phyloP scores from a whole-genome alignment of 495 filamentous ascomycete genomes.

The Talaromyces ruber region DNA sequence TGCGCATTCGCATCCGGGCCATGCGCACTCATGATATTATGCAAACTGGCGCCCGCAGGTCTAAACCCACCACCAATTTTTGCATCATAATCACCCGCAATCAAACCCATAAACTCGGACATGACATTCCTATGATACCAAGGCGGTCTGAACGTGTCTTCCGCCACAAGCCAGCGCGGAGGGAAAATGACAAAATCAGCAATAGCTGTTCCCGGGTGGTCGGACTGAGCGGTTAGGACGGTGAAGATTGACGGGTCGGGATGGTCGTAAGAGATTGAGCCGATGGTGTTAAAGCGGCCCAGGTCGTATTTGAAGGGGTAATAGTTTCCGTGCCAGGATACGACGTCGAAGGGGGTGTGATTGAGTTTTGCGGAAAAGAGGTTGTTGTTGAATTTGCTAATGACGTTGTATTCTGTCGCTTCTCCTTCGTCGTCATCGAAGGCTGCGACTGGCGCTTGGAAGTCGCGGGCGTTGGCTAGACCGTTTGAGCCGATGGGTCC shows the following conservation, averaged over 20 bases:
- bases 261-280: slow-evolving; percentile 56
- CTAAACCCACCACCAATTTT: slow-evolving; percentile 57
- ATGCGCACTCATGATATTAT: slow-evolving; percentile 58
- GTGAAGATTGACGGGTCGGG: slow-evolving; percentile 65
- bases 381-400: slow-evolving; percentile 71
- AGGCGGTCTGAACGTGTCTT: slow-evolving; percentile 64
- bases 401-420: slow-evolving; percentile 44
- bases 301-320: slow-evolving; percentile 74
- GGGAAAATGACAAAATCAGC: slow-evolving; percentile 69
- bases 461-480: slow-evolving; percentile 82
- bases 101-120: slow-evolving; percentile 51
- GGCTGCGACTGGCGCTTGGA: slow-evolving; percentile 71
- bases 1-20: slow-evolving; percentile 50
- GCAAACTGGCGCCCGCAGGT: slow-evolving; percentile 52
- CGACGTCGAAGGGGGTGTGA: slow-evolving; percentile 76
- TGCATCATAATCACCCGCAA: slow-evolving; percentile 58
- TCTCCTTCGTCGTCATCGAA: slow-evolving; percentile 56
- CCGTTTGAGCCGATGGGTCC: slow-evolving; percentile 85
- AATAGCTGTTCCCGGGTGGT: slow-evolving; percentile 49
- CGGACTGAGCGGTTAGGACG: slow-evolving; percentile 55
- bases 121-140: slow-evolving; percentile 65
- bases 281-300: slow-evolving; percentile 58
- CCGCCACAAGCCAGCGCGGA: slow-evolving; percentile 59
- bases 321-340: slow-evolving; percentile 70
- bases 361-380: slow-evolving; percentile 65